A percentile compares a stretch with the other conserved stretches of the same genome.
phyloP scores from a whole-genome alignment of 768 basidiomycete species.

The Suillus subalutaceus region DNA sequence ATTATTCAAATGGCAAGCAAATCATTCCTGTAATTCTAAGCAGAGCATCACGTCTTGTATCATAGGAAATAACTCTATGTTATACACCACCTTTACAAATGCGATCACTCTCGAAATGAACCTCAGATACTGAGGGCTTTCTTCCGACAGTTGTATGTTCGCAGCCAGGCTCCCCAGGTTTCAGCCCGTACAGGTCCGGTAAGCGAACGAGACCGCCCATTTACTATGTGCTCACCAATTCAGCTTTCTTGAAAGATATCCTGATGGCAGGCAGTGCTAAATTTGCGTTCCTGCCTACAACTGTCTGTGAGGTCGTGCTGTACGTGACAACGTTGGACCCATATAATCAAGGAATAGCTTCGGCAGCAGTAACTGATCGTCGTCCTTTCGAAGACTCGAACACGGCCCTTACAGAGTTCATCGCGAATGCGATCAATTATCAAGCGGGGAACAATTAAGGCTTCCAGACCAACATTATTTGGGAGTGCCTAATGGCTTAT shows the following conservation, averaged over 20 bases:
- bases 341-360: background rate
- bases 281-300: background rate
- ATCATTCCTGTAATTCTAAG: background rate
- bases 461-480: background rate
- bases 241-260: background rate
- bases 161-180: background rate
- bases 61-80: slow-evolving; percentile 7
- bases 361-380: background rate
- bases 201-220: background rate
- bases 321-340: background rate
- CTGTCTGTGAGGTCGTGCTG: slow-evolving; percentile 3
- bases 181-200: slow-evolving; percentile 4
- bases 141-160: slow-evolving; percentile 7
- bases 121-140: slow-evolving; percentile 6
- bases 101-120: slow-evolving; percentile 1
- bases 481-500: background rate
- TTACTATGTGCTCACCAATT: background rate
- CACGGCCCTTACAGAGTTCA: background rate
- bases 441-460: slow-evolving; percentile 1
- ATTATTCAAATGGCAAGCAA: slow-evolving; percentile 3
- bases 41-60: background rate
- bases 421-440: background rate
- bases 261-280: background rate
- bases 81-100: background rate
- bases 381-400: slow-evolving; percentile 7